These are phyloP conservation scores for Apiotrichum laibachii DNA, from an alignment of 1,284 basidiomycete species.

Conservation along the genomic window DNA sequence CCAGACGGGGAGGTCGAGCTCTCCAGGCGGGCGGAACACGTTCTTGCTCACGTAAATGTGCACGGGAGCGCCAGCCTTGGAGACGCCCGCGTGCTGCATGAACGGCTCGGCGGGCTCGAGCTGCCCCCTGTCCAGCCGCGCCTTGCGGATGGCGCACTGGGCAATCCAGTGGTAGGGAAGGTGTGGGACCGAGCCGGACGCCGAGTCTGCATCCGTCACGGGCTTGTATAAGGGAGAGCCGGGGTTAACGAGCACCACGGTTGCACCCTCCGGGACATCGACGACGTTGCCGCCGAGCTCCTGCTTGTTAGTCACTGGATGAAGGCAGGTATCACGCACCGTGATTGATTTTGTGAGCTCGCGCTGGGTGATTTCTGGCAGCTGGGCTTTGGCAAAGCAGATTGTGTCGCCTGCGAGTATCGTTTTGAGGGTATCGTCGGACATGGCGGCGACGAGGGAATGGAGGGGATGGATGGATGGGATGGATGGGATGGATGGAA, in stretches of 20 bases:
- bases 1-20: slow-evolving; percentile 4
- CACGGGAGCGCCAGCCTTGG: slow-evolving; percentile 21
- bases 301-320: slow-evolving; percentile 2
- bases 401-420: too few relatives aligned
- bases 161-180: slow-evolving; percentile 42
- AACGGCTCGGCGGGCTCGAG: slow-evolving; percentile 10
- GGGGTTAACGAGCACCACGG: slow-evolving; percentile 12
- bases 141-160: slow-evolving; percentile 11
- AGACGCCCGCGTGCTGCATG: not conserved
- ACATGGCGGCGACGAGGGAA: too few relatives aligned
- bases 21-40: slow-evolving; percentile 25
- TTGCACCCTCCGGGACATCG: not conserved
- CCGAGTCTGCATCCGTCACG: not conserved
- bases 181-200: not conserved
- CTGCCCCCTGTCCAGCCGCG: slow-evolving; percentile 1
- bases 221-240: not conserved
- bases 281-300: slow-evolving; percentile 5
- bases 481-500: too few relatives aligned
- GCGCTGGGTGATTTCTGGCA: too few relatives aligned
- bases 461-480: too few relatives aligned
- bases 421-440: too few relatives aligned
- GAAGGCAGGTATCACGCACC: not conserved
- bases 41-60: slow-evolving; percentile 40
- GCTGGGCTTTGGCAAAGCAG: too few relatives aligned
- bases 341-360: not conserved